Conservation (phyloP, 495 filamentous ascomycete species). For the Neurospora sublineolata region DNA sequence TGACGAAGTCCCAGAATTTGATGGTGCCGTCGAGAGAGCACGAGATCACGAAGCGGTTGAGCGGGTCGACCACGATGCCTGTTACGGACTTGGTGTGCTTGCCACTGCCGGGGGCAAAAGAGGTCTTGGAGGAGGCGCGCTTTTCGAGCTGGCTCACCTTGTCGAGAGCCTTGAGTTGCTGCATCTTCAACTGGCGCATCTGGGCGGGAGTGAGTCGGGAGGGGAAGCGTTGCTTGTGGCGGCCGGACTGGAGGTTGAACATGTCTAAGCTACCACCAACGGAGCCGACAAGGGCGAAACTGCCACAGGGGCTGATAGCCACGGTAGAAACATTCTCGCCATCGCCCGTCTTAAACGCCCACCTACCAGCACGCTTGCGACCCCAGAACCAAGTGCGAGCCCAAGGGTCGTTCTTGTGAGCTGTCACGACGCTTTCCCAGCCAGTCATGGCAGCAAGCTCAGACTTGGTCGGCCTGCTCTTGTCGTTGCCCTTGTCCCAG, state of each 20-base stretch:
- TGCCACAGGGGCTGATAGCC: constrained; percentile 79
- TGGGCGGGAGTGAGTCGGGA: constrained; percentile 53
- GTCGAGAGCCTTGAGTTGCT: constrained; percentile 36
- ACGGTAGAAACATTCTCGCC: constrained; percentile 76
- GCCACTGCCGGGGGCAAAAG: constrained; percentile 37
- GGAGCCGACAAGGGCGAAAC: constrained; percentile 86
- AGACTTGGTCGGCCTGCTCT: constrained; percentile 43
- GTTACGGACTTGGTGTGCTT: constrained; percentile 76
- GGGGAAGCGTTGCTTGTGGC: constrained; percentile 76
- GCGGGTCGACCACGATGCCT: constrained; percentile 69
- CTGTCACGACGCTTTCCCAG: constrained; percentile 94
- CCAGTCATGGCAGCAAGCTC: constrained; percentile 62
- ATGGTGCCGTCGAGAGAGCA: constrained; percentile 86
- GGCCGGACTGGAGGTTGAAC: constrained; percentile 92
- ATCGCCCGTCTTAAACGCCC: constrained; percentile 83
- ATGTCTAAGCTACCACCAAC: constrained; percentile 72
- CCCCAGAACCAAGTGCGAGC: constrained; percentile 98
- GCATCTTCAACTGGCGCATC: constrained; percentile 48
- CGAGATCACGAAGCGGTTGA: constrained; percentile 74
- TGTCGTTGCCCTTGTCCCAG: constrained; percentile 62
- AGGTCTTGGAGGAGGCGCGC: constrained; percentile 18
- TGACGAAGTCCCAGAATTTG: constrained; percentile 93
- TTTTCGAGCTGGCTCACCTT: constrained; percentile 37
- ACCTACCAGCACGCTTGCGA: constrained; percentile 79
- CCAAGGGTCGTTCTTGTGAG: constrained; percentile 73